These are phyloP conservation scores for Lentithecium fluviatile DNA, from an alignment of 495 filamentous ascomycete genomes.

Conservation along the genomic window DNA sequence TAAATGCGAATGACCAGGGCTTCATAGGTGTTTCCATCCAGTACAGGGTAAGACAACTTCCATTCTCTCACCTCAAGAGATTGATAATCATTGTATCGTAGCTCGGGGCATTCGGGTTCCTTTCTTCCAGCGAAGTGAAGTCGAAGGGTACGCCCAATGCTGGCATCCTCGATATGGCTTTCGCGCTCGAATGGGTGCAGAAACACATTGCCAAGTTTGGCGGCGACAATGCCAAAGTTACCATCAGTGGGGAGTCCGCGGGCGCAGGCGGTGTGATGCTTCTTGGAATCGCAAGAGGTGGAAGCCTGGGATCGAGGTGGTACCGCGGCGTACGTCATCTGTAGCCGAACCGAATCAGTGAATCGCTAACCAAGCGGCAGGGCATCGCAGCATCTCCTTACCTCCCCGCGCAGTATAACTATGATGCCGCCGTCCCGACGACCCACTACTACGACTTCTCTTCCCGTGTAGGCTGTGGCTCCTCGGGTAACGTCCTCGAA, in stretches of 20 bases:
- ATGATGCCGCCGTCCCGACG: constrained; percentile 6
- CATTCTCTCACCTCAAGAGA: neutral
- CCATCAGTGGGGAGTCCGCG: constrained; percentile 13
- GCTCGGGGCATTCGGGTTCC: constrained; percentile 20
- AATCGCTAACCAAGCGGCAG: neutral
- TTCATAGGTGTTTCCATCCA: constrained; percentile 41
- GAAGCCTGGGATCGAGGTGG: neutral
- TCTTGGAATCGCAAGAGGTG: constrained; percentile 4
- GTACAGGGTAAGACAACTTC: constrained; percentile 34
- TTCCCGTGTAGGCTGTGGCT: constrained; percentile 5
- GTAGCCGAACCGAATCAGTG: neutral
- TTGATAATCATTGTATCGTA: neutral
- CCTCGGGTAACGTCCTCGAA: constrained; percentile 5
- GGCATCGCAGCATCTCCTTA: constrained; percentile 22
- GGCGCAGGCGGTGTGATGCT: constrained; percentile 12
- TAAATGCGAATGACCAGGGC: constrained; percentile 37
- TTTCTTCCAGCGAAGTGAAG: constrained; percentile 37
- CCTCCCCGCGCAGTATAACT: constrained; percentile 11
- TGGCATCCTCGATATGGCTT: constrained; percentile 8
- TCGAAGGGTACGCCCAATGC: constrained; percentile 38
- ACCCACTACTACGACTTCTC: constrained; percentile 6
- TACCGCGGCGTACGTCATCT: constrained; percentile 6
- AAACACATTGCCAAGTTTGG: constrained; percentile 21
- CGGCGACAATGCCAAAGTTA: constrained; percentile 14
- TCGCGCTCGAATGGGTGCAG: constrained; percentile 16